phyloP scores from a whole-genome alignment of 2,329 filamentous ascomycete genomes.

The Paecilomyces dactylethromorphus region DNA sequence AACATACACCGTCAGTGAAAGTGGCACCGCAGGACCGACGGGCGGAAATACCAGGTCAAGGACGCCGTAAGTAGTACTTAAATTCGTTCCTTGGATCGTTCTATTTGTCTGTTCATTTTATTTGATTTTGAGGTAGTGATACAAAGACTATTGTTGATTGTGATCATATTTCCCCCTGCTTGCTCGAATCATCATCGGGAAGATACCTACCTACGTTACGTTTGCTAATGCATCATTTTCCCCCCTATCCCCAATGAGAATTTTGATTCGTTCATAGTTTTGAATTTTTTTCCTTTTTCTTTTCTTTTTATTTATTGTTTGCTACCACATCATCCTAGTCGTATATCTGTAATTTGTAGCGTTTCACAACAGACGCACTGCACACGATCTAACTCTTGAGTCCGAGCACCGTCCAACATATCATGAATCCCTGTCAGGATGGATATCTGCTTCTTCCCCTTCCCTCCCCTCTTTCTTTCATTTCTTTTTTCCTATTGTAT shows the following conservation, averaged over 20 bases:
- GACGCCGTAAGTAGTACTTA: constrained; percentile 38
- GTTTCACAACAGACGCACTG: neutral
- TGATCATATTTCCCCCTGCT: neutral
- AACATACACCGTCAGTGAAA: constrained; percentile 55
- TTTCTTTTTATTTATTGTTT: no score
- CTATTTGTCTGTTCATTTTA: neutral
- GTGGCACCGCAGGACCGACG: constrained; percentile 59
- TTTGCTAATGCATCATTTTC: neutral
- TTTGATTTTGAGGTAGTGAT: neutral
- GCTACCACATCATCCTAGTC: no score
- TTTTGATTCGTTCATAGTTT: no score
- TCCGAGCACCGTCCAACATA: neutral
- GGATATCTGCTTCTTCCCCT: neutral
- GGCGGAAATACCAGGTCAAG: constrained; percentile 48
- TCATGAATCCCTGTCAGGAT: neutral
- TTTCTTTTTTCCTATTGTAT: no score
- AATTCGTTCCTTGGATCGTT: neutral
- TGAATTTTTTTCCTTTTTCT: no score
- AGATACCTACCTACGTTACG: neutral
- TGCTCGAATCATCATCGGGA: neutral
- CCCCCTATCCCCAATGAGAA: no score
- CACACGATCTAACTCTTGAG: neutral
- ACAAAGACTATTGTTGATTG: neutral
- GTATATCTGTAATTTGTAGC: no score
- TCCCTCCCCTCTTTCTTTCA: no score